Base-by-base conservation (phyloP, 768 basidiomycete genomes). In the Leccinum sublutescens region DNA sequence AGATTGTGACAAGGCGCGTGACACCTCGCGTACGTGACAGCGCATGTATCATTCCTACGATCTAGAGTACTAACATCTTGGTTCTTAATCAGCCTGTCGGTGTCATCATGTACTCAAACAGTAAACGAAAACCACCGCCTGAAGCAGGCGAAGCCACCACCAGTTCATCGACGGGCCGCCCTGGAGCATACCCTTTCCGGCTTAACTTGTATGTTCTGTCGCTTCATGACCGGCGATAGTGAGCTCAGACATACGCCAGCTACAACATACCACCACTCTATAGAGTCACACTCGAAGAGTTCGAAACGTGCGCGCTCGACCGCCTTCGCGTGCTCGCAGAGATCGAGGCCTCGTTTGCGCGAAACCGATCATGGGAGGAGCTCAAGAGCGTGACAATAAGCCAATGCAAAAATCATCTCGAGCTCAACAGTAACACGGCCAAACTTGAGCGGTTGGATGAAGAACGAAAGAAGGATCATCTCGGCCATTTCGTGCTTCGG, bases 271-370 rank as follows among this genome's bases (percentile, higher is more conserved):
- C 95, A 21, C 97, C 97, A 19, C 73, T 82, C 15, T 87, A 87
- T 57, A 94, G 98, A 67, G 88, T 98, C 19, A 94, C 94, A 1
- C 79, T 98, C 17, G 97, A 98, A 71, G 91, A 98, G 62, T 99
- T 99, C 65, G 97, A 99, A 71, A 87, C 82, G 3, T 91, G 82
- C 69, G 97, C 97, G 1, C 79, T 99, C 21, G 86, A 96, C 64
- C 79, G 97, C 38, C 81, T 99, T 33, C 85, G 93, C 27, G 81
- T 97, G 17, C 82, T 97, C 17, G 89, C 91, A 15, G 93, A 95
- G 71, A 95, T 97, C 56, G 94, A 96, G 68, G 88, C 95, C 2
- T 93, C 90, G 4, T 84, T 85, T 61, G 90, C 87, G 10, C 88
- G 94, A 34, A 93, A 94, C 68, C 78, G 91, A 45, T 72, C 87